Percentiles rank a stretch among this genome's conserved stretches.
Conservation (phyloP, 176 grass and related monocot species). For the Eragrostis curvula region DNA sequence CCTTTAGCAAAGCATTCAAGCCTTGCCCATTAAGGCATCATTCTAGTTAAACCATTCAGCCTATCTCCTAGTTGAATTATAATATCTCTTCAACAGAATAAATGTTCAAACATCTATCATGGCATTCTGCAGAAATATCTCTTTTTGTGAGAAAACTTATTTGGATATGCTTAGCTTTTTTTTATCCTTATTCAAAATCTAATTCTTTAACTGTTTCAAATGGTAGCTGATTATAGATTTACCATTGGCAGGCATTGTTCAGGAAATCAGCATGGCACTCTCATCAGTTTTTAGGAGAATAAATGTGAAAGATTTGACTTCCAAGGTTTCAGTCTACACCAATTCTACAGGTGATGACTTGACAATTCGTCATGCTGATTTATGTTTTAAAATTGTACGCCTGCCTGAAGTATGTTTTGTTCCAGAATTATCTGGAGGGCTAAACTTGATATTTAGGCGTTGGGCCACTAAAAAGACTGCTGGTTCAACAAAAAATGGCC, state of each 20-base stretch:
- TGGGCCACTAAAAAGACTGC: constrained; percentile 92
- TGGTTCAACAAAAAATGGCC: constrained; percentile 85
- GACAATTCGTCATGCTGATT: not conserved
- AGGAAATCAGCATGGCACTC: constrained; percentile 39
- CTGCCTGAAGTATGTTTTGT: constrained; percentile 23
- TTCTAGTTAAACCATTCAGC: not conserved
- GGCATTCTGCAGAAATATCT: no score
- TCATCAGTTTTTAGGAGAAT: constrained; percentile 68
- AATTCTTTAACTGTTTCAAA: not conserved
- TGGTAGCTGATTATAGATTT: not conserved
- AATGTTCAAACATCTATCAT: not conserved
- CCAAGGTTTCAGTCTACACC: constrained; percentile 64
- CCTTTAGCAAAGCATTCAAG: no score
- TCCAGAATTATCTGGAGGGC: constrained; percentile 68
- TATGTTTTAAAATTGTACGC: not conserved
- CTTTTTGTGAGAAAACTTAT: not conserved
- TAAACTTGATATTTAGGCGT: constrained; percentile 70
- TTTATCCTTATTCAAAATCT: not conserved
- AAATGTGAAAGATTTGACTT: constrained; percentile 69
- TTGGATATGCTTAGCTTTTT: not conserved
- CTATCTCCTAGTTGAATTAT: not conserved
- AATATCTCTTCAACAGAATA: not conserved
- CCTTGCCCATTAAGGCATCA: no score
- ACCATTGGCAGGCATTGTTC: not conserved
- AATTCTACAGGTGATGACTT: constrained; percentile 49